Evolutionary conservation across 192 early-diverging fungal species (phyloP), one percentile per base, ranked within the genome.

Genomic region (Umbelopsis ramanniana): DNA sequence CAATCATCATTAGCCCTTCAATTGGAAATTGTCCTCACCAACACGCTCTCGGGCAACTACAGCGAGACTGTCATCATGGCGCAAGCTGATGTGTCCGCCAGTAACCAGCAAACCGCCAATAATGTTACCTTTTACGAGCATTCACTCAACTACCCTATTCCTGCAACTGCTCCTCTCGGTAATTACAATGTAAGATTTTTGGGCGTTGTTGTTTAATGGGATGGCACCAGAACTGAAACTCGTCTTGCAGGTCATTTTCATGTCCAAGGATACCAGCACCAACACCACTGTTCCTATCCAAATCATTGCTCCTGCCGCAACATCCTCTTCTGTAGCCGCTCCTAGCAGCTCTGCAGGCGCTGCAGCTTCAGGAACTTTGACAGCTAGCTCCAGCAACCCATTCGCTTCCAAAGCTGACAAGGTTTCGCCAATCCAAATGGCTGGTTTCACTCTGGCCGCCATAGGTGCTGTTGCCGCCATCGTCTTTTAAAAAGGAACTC

Each of bases 141-240:
- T 71, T 47, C 69, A 6, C 53, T 69, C 40, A 77, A 77, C 73
- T 81, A 71, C 46, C 46, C 54, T 33, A 77, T 77, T 68, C 76
- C 75, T 46, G 29, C 67, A 19, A 74, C 69, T 15, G 69, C 74
- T 6, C 35, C 48, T 26, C 66, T 70, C 40, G 79, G 79, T 52
- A 74, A 67, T 37, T 76, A 77, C 46, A 77, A 72, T 35, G 70
- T 69, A 68, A 70, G 57, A 35, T 19, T 33, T 67, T 71, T 38
- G 72, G 70, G 19, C 46, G 72, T 37, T 67, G 77, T 46, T 15
- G n/a, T 60, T 67, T 12, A 72, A 69, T 19, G 46, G 26, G 24
- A 21, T 23, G 35, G 43, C 33, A 47, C 68, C 52, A 29, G 10
- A 22, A 47, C 46, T 47, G 33, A 70, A 24, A 47, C 63, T 33